These are phyloP conservation scores for Neurospora sp. DNA, from an alignment of 495 filamentous ascomycete species.

Conservation along the genomic window DNA sequence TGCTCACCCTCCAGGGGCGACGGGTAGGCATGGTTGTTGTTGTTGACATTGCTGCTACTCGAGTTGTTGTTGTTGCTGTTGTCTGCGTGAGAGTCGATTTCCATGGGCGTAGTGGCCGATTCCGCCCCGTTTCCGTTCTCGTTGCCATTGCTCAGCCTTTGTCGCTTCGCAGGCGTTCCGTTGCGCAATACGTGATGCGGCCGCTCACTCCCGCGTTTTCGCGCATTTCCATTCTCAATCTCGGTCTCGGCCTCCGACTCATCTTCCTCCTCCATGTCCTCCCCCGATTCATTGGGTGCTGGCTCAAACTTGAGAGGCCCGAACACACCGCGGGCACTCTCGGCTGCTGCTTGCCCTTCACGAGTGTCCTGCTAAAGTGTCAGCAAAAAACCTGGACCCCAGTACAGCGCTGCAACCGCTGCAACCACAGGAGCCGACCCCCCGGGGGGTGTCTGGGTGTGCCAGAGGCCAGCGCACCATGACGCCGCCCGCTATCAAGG, in stretches of 20 bases:
- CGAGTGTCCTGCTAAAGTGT: conserved; percentile 28
- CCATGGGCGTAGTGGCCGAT: conserved; percentile 49
- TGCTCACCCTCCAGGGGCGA: conserved; percentile 47
- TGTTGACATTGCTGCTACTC: conserved; percentile 19
- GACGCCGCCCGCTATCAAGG: conserved; percentile 3
- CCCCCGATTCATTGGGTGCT: conserved; percentile 17
- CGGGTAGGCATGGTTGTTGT: conserved; percentile 43
- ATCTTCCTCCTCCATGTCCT: conserved; percentile 22
- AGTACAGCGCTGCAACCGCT: conserved; percentile 10
- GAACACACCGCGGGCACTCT: conserved; percentile 37
- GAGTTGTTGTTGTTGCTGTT: conserved; percentile 41
- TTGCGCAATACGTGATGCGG: conserved; percentile 34
- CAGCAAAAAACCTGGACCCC: conserved; percentile 27
- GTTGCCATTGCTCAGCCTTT: conserved; percentile 49
- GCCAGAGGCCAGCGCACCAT: conserved; percentile 10
- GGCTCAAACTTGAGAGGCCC: conserved; percentile 34
- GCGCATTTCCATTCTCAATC: conserved; percentile 33
- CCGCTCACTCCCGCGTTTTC: conserved; percentile 40
- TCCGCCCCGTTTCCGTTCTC: conserved; percentile 55
- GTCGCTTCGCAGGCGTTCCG: conserved; percentile 43
- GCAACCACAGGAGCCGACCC: conserved; percentile 10
- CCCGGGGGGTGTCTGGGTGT: not conserved
- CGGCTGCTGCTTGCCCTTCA: conserved; percentile 35
- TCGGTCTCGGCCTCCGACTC: conserved; percentile 24
- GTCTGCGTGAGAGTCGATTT: conserved; percentile 40